A percentile compares a stretch with the other conserved stretches of the same genome.
Evolutionary conservation across 768 basidiomycete genomes (phyloP).

Genomic region (Boletellus emodensis): DNA sequence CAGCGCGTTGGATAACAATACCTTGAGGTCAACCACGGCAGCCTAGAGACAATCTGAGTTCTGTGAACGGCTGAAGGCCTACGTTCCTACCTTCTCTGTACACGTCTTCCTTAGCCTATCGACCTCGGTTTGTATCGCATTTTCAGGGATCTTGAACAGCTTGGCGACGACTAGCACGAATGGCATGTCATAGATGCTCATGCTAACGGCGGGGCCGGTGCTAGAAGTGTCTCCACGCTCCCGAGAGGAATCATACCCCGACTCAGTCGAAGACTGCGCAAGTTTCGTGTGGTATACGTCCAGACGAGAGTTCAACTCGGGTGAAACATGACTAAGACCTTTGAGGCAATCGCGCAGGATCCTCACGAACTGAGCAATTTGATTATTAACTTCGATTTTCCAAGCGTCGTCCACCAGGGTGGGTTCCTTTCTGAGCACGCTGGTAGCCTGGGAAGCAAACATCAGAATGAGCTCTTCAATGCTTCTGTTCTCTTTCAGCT

Average conservation of each 20-base stretch:
- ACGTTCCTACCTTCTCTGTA: constrained; percentile 61
- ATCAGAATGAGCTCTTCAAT: constrained; percentile 96
- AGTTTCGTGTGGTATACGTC: constrained; percentile 84
- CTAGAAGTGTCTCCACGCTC: constrained; percentile 50
- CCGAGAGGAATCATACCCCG: constrained; percentile 61
- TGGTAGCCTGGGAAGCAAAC: constrained; percentile 90
- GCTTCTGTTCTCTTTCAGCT: constrained; percentile 95
- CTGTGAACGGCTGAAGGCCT: background rate
- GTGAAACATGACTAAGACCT: constrained; percentile 69
- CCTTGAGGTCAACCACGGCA: constrained; percentile 85
- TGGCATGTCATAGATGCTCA: constrained; percentile 69
- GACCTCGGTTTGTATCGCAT: constrained; percentile 69
- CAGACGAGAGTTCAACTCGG: constrained; percentile 76
- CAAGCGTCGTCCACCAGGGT: constrained; percentile 80
- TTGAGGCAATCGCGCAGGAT: constrained; percentile 79
- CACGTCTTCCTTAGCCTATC: constrained; percentile 60
- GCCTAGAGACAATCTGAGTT: constrained; percentile 45
- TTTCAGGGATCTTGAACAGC: constrained; percentile 71
- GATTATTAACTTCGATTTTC: constrained; percentile 91
- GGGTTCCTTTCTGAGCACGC: constrained; percentile 86
- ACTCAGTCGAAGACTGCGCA: constrained; percentile 58
- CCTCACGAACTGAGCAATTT: constrained; percentile 84
- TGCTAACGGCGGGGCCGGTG: constrained; percentile 35
- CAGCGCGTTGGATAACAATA: constrained; percentile 22
- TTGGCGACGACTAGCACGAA: constrained; percentile 64